Evolutionary conservation across 208 protist species (phyloP), one percentile per base, ranked within the genome.

Genomic region (Novymonas esmeraldas): DNA sequence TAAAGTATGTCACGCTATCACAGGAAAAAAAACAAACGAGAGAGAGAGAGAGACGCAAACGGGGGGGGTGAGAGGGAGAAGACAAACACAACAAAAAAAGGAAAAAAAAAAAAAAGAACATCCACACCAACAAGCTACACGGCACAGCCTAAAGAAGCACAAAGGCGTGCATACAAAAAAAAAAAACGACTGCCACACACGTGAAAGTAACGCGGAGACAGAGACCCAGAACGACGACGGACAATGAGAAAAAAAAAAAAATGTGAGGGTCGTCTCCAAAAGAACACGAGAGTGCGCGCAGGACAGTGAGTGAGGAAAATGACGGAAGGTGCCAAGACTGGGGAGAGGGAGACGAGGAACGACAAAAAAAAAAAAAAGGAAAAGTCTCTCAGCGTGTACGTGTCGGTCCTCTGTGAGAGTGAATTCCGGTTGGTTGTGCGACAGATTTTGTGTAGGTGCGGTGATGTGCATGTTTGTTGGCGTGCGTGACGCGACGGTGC

Each of bases 321-420:
- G 20, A 29, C 0, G 49, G 14, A 10, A 11, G 3, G 9, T 29
- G 11, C 49, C 4, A 34, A 18, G 18, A 20, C 49, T 22, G 14
- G 26, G 20, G 11, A 33, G 24, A 31, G 49, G 33, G 26, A 20
- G 49, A 34, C 9, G 11, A 18, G 33, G 49, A 2, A 16, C 16
- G 6, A 10, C 24, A 64, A n/a, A 16, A 22, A 64, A 48, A 62
- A 70, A 60, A 54, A 57, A 49, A 64, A 31, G 33, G 16, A 48
- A 45, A 44, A 45, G 14, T n/a, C 11, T 54, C 48, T n/a, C n/a
- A n/a, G n/a, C n/a, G n/a, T n/a, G n/a, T n/a, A n/a, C n/a, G n/a
- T n/a, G n/a, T n/a, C n/a, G n/a, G n/a, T n/a, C n/a, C n/a, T n/a
- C n/a, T n/a, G n/a, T n/a, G n/a, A n/a, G n/a, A n/a, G n/a, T n/a